A percentile compares a stretch with the other conserved stretches of the same genome.
phyloP scores from a whole-genome alignment of 2,329 filamentous ascomycete species.

The Whalleya microplaca region DNA sequence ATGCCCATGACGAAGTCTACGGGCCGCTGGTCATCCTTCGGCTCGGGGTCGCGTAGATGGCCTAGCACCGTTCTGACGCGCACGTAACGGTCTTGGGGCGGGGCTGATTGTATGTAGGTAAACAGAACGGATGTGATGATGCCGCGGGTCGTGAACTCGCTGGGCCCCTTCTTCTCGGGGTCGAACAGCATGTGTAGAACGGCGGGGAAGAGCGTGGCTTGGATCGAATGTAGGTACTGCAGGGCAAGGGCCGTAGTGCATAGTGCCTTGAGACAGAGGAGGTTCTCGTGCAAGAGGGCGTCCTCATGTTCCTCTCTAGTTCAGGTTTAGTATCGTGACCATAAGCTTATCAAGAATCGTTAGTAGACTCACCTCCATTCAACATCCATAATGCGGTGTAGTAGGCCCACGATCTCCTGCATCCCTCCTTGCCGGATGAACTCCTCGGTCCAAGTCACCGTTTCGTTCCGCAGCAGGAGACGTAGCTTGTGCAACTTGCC shows the following conservation, averaged over 20 bases:
- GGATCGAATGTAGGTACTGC: constrained; percentile 78
- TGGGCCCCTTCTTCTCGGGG: constrained; percentile 96
- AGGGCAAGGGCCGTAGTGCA: constrained; percentile 89
- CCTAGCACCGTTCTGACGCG: constrained; percentile 75
- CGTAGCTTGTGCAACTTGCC: constrained; percentile 93
- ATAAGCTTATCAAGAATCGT: not conserved
- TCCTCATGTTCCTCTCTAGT: constrained; percentile 92
- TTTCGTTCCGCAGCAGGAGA: constrained; percentile 88
- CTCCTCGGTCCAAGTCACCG: constrained; percentile 90
- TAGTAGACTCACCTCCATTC: constrained; percentile 81
- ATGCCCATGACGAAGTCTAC: constrained; percentile 89
- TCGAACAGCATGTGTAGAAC: constrained; percentile 90
- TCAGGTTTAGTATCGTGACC: constrained; percentile 31
- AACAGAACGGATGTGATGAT: constrained; percentile 90
- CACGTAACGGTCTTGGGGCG: constrained; percentile 62
- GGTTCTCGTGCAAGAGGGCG: constrained; percentile 84
- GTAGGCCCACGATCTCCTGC: constrained; percentile 82
- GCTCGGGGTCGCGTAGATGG: constrained; percentile 80
- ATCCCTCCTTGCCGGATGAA: constrained; percentile 91
- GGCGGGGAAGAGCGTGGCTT: constrained; percentile 81
- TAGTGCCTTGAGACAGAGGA: constrained; percentile 91
- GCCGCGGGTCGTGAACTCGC: constrained; percentile 91
- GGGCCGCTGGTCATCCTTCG: constrained; percentile 74
- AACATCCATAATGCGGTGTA: constrained; percentile 91
- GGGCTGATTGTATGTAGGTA: constrained; percentile 77